Percentiles rank a stretch among this genome's conserved stretches.
Conservation (phyloP, 352 stramenopile species). For the Globisporangium parvum region DNA sequence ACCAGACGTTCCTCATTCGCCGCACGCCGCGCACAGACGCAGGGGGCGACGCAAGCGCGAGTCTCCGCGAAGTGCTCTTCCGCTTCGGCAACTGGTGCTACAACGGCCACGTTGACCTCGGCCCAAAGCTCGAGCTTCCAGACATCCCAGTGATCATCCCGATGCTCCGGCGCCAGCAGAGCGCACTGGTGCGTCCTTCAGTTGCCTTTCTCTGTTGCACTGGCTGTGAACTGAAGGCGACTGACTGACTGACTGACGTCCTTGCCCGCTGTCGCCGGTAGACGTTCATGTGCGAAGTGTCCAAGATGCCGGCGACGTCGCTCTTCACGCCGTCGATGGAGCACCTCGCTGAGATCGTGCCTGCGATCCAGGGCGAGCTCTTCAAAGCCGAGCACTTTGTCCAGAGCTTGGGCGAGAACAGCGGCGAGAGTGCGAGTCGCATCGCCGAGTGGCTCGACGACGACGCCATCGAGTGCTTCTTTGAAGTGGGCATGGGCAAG, state of each 20-base stretch:
- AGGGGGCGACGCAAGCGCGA: slow-evolving; percentile 17
- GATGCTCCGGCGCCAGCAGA: slow-evolving; percentile 91
- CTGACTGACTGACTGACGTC: not conserved
- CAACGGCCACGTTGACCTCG: slow-evolving; percentile 89
- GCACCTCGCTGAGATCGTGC: slow-evolving; percentile 70
- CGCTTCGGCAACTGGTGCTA: slow-evolving; percentile 96
- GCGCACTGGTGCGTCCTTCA: slow-evolving; percentile 52
- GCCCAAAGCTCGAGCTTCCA: slow-evolving; percentile 78
- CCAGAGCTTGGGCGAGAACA: slow-evolving; percentile 39
- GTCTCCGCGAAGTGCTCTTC: slow-evolving; percentile 90
- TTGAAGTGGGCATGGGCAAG: slow-evolving; percentile 85
- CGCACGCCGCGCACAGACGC: slow-evolving; percentile 41
- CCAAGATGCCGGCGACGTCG: slow-evolving; percentile 83
- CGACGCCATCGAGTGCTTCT: slow-evolving; percentile 89
- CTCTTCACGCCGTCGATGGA: slow-evolving; percentile 87
- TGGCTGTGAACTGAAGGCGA: not conserved
- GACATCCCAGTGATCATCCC: slow-evolving; percentile 94
- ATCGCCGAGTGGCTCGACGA: slow-evolving; percentile 88
- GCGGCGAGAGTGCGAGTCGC: slow-evolving; percentile 35
- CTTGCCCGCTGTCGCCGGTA: slow-evolving; percentile 4
- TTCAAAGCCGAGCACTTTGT: slow-evolving; percentile 82
- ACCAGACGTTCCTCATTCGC: slow-evolving; percentile 81
- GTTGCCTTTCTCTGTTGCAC: not conserved
- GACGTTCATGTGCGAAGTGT: slow-evolving; percentile 92
- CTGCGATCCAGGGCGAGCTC: slow-evolving; percentile 86